Conservation (phyloP, 2,329 filamentous ascomycete genomes). For the Ustilaginoidea virens region DNA sequence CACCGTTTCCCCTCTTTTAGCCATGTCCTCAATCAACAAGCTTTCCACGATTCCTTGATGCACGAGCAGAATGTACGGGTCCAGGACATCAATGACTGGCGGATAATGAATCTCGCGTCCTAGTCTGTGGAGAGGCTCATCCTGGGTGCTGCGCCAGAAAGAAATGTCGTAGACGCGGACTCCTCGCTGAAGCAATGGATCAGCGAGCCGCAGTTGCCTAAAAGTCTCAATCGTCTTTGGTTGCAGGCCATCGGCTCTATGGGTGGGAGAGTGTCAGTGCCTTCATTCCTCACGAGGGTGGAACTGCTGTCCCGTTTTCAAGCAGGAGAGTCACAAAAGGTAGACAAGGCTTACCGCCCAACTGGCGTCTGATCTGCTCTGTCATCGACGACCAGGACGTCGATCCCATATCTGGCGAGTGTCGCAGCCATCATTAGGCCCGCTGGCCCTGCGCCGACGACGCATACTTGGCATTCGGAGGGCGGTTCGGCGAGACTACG, state of each 20-base stretch:
- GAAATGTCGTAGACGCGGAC: slow-evolving; percentile 60
- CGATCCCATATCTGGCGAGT: slow-evolving; percentile 50
- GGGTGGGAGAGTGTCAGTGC: slow-evolving; percentile 5
- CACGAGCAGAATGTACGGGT: slow-evolving; percentile 41
- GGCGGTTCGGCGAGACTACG: slow-evolving; percentile 32
- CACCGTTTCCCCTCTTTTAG: slow-evolving; percentile 46
- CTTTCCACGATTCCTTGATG: slow-evolving; percentile 67
- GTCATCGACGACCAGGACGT: slow-evolving; percentile 52
- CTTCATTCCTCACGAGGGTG: background rate
- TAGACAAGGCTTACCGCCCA: slow-evolving; percentile 26
- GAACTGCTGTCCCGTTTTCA: background rate
- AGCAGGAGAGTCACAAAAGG: background rate
- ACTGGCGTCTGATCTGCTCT: slow-evolving; percentile 51
- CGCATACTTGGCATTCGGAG: slow-evolving; percentile 29
- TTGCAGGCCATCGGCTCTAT: slow-evolving; percentile 54
- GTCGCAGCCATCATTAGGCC: slow-evolving; percentile 39
- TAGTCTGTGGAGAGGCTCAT: slow-evolving; percentile 39
- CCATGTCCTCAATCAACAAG: slow-evolving; percentile 53
- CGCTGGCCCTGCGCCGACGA: slow-evolving; percentile 40
- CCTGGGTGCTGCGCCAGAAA: slow-evolving; percentile 47
- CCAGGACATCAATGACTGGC: slow-evolving; percentile 38
- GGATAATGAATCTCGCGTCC: slow-evolving; percentile 57
- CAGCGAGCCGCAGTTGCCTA: slow-evolving; percentile 57
- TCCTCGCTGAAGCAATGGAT: slow-evolving; percentile 48
- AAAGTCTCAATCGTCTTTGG: slow-evolving; percentile 69